A percentile compares a stretch with the other conserved stretches of the same genome.
Evolutionary conservation across 441 rosid species (phyloP).

Genomic region (Aquilaria agallochum): DNA sequence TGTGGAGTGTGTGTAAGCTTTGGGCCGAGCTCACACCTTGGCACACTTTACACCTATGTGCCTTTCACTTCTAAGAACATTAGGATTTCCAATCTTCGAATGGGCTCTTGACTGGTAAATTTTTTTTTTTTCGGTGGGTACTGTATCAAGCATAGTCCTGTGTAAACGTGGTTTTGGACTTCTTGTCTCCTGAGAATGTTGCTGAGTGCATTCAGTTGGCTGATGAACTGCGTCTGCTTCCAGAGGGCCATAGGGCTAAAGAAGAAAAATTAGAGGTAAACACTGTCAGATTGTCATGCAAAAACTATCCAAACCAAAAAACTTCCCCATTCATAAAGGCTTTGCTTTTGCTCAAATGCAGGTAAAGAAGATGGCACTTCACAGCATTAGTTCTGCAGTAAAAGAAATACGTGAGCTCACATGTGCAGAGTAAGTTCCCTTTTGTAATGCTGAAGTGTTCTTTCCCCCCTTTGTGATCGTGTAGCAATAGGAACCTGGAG

Average conservation of each 20-base stretch:
- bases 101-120: no score
- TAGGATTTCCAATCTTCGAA: no score
- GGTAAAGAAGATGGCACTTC: conserved; percentile 89
- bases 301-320: neutral
- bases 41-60: no score
- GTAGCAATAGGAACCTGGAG: no score
- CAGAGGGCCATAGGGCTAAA: conserved; percentile 63
- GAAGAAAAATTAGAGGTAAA: conserved; percentile 70
- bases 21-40: no score
- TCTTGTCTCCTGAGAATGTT: conserved; percentile 86
- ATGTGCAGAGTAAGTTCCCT: conserved; percentile 39
- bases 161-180: conserved; percentile 83
- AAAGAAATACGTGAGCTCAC: conserved; percentile 81
- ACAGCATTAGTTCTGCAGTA: conserved; percentile 60
- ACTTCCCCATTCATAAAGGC: neutral
- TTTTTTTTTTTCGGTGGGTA: neutral
- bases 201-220: conserved; percentile 55
- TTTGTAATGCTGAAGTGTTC: no score
- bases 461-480: no score
- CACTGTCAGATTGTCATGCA: neutral
- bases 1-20: no score
- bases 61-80: no score
- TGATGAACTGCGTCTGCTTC: conserved; percentile 75
- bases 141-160: conserved; percentile 63
- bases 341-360: conserved; percentile 24